Evolutionary conservation across 768 basidiomycete species (phyloP).

Genomic region (Mycena chlorophos): DNA sequence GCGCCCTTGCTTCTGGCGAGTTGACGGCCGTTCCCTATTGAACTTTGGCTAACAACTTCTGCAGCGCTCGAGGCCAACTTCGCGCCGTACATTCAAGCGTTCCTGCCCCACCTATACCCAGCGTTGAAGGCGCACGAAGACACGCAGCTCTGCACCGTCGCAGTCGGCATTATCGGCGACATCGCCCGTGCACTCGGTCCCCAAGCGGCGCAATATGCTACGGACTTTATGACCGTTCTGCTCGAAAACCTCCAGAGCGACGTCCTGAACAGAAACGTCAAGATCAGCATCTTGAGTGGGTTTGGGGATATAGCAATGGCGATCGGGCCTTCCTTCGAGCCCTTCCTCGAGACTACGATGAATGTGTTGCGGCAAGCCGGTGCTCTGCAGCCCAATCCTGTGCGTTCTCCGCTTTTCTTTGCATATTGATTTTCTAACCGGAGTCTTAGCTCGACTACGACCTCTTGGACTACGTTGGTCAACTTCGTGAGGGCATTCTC

Average conservation of each 20-base stretch:
- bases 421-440: slow-evolving; percentile 12
- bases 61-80: slow-evolving; percentile 77
- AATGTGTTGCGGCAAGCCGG: slow-evolving; percentile 89
- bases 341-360: slow-evolving; percentile 90
- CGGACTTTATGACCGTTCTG: slow-evolving; percentile 88
- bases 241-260: slow-evolving; percentile 90
- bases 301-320: slow-evolving; percentile 97
- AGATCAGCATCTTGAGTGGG: slow-evolving; percentile 93
- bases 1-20: slow-evolving; percentile 76
- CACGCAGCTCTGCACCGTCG: slow-evolving; percentile 92
- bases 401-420: slow-evolving; percentile 28
- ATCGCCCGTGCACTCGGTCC: slow-evolving; percentile 93
- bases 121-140: slow-evolving; percentile 94
- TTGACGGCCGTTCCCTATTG: background rate
- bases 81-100: slow-evolving; percentile 78
- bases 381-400: slow-evolving; percentile 81
- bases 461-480: slow-evolving; percentile 87
- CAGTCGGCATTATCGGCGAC: slow-evolving; percentile 94
- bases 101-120: slow-evolving; percentile 82
- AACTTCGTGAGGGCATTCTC: slow-evolving; percentile 89
- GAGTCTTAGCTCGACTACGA: slow-evolving; percentile 74
- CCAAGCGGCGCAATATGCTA: slow-evolving; percentile 77
- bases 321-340: slow-evolving; percentile 81
- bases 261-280: slow-evolving; percentile 88
- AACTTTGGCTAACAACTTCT: background rate